Evolutionary conservation across 164 flowering plant species (phyloP).

Genomic region (Vitis vinifera): DNA sequence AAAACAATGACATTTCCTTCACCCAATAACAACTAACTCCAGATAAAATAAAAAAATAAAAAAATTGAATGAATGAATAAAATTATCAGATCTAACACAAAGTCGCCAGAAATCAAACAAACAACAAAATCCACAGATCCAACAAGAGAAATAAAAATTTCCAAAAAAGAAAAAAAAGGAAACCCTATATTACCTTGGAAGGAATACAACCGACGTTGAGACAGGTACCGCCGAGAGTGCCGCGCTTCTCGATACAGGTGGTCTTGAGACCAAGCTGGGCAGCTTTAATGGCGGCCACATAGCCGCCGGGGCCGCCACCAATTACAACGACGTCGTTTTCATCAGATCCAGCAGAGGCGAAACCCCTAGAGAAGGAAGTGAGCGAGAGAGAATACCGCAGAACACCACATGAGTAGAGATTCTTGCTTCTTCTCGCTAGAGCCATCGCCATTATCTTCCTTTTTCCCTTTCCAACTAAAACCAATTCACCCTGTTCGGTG

Average conservation of each 20-base stretch:
- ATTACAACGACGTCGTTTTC: conserved; percentile 89
- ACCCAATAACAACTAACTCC: not conserved
- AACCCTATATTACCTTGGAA: conserved; percentile 59
- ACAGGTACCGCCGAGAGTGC: conserved; percentile 91
- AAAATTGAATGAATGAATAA: not conserved
- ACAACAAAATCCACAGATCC: not conserved
- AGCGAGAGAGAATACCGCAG: conserved; percentile 36
- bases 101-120: not conserved
- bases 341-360: conserved; percentile 68
- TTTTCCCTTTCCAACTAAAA: not conserved
- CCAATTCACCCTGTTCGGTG: not conserved
- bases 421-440: conserved; percentile 52
- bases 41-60: not conserved
- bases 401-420: conserved; percentile 11
- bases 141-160: not conserved
- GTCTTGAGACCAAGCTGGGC: conserved; percentile 95
- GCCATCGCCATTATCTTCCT: conserved; percentile 65
- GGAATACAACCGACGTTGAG: conserved; percentile 98
- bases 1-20: no score
- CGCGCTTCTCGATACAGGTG: conserved; percentile 92
- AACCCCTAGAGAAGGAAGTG: conserved; percentile 44
- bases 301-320: conserved; percentile 99
- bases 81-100: not conserved
- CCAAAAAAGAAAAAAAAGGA: not conserved
- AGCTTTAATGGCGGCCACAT: conserved; percentile 95